Evolutionary conservation across 2,329 filamentous ascomycete genomes (phyloP).

Genomic region (Penicillium sp.): DNA sequence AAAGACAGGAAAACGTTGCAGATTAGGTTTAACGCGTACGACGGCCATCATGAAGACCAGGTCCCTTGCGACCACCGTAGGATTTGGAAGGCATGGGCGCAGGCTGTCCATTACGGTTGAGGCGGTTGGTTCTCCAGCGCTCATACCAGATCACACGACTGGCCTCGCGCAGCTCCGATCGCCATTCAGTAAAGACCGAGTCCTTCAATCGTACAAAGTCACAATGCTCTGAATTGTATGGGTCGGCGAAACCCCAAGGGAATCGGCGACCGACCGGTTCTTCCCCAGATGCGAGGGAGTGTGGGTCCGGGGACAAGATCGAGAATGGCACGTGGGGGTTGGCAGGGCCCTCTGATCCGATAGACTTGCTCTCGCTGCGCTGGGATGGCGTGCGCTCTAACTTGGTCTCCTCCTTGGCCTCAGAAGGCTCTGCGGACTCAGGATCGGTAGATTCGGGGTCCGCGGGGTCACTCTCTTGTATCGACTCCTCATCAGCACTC

Average conservation of each 20-base stretch:
- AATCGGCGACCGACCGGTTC: conserved; percentile 76
- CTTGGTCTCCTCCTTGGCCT: conserved; percentile 9
- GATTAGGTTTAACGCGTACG: conserved; percentile 22
- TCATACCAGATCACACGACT: conserved; percentile 95
- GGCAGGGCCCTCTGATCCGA: conserved; percentile 33
- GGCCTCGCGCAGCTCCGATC: conserved; percentile 82
- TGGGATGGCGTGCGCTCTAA: conserved; percentile 24
- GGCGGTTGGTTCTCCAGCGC: conserved; percentile 73
- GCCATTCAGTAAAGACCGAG: conserved; percentile 90
- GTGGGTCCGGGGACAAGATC: conserved; percentile 89
- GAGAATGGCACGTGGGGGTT: conserved; percentile 80
- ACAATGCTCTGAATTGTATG: conserved; percentile 87
- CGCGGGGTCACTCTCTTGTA: conserved; percentile 23
- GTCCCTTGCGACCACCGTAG: conserved; percentile 33
- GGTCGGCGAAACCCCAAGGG: conserved; percentile 95
- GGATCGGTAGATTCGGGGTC: conserved; percentile 27
- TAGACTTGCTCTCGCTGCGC: conserved; percentile 44
- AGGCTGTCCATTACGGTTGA: conserved; percentile 36
- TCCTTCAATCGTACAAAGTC: conserved; percentile 91
- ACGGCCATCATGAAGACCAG: conserved; percentile 22
- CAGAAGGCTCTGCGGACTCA: conserved; percentile 7
- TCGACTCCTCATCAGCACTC: conserved; percentile 47
- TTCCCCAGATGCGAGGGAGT: conserved; percentile 59
- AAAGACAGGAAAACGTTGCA: not conserved
- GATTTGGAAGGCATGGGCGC: conserved; percentile 18